Evolutionary conservation across 257 asterid species (phyloP).

Genomic region (Solanum boliviense): DNA sequence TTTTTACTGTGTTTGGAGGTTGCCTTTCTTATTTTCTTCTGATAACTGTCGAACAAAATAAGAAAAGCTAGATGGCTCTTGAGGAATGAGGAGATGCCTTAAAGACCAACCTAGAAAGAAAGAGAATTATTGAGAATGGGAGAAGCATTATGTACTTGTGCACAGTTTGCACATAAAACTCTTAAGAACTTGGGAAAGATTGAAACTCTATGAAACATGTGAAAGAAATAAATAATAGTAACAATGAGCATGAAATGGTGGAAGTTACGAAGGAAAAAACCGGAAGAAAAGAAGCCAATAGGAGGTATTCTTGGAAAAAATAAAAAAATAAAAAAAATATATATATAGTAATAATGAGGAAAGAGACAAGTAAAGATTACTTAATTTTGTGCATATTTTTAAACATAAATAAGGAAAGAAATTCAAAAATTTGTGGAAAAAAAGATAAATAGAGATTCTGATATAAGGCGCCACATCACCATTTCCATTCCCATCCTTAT

Average conservation of each 20-base stretch:
- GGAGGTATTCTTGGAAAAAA: background rate
- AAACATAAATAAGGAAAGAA: background rate
- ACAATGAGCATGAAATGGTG: background rate
- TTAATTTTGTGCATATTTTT: background rate
- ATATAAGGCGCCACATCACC: background rate
- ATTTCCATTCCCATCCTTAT: background rate
- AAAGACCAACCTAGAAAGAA: background rate
- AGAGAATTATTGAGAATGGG: background rate
- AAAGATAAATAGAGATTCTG: background rate
- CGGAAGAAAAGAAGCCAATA: background rate
- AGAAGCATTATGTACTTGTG: background rate
- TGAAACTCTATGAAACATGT: background rate
- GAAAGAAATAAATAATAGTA: background rate
- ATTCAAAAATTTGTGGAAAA: background rate
- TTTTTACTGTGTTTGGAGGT: background rate
- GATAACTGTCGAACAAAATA: background rate
- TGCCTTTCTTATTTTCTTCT: background rate
- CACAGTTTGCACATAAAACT: background rate
- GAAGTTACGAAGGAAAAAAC: background rate
- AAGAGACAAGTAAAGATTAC: background rate
- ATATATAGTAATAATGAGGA: background rate
- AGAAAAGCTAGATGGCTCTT: background rate
- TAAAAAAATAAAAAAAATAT: background rate
- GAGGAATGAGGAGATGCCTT: background rate
- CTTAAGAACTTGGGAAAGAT: background rate